Conservation (phyloP, 768 basidiomycete species). For the Saitozyma sp. region DNA sequence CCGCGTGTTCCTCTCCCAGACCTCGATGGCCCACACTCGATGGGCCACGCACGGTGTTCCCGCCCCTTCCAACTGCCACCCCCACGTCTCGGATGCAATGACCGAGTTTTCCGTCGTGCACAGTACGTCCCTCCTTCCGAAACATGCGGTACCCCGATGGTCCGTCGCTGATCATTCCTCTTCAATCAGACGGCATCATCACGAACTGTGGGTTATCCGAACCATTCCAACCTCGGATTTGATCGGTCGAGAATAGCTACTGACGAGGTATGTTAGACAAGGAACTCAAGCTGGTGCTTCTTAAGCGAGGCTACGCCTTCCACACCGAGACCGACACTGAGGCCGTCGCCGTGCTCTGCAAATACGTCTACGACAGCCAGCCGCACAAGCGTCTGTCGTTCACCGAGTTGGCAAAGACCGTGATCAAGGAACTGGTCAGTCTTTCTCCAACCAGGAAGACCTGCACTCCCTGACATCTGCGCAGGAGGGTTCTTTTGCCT, state of each 20-base stretch:
- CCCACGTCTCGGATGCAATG: slow-evolving; percentile 75
- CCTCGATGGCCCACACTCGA: slow-evolving; percentile 96
- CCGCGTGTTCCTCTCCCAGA: slow-evolving; percentile 79
- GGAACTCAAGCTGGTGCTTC: slow-evolving; percentile 86
- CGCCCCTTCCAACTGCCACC: slow-evolving; percentile 87
- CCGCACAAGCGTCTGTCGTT: slow-evolving; percentile 81
- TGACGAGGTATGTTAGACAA: slow-evolving; percentile 48
- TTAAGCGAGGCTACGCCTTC: slow-evolving; percentile 93
- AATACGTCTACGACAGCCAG: slow-evolving; percentile 95
- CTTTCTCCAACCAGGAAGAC: not conserved
- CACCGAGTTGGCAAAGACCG: slow-evolving; percentile 88
- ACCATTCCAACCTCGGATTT: not conserved
- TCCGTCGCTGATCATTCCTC: not conserved
- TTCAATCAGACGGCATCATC: slow-evolving; percentile 74
- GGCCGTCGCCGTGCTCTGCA: slow-evolving; percentile 90
- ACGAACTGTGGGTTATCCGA: slow-evolving; percentile 67
- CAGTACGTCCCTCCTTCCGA: slow-evolving; percentile 54
- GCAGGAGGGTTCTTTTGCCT: slow-evolving; percentile 92
- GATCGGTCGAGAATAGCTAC: not conserved
- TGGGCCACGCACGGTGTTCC: slow-evolving; percentile 99
- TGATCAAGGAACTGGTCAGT: slow-evolving; percentile 80
- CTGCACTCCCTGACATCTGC: slow-evolving; percentile 5
- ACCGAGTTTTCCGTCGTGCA: slow-evolving; percentile 90
- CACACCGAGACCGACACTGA: slow-evolving; percentile 97
- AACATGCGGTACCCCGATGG: slow-evolving; percentile 6